phyloP scores from a whole-genome alignment of 2,329 filamentous ascomycete genomes.

The Phialophora expanda region DNA sequence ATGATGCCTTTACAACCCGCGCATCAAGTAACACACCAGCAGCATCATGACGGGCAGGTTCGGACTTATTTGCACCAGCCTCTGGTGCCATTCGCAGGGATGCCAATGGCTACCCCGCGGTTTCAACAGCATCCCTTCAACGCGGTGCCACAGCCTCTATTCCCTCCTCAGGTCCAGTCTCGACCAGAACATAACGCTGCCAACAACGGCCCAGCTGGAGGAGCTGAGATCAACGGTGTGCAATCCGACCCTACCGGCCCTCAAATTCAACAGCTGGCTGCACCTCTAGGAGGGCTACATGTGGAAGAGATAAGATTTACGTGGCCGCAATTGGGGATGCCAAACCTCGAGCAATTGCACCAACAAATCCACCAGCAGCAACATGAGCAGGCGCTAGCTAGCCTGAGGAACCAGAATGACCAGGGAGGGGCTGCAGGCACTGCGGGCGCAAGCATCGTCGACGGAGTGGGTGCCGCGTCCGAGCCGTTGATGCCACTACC shows the following conservation, averaged over 20 bases:
- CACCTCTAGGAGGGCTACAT: neutral
- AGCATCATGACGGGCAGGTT: conserved; percentile 8
- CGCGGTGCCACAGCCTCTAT: neutral
- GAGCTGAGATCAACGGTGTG: conserved; percentile 6
- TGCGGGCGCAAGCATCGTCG: neutral
- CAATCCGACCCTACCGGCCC: conserved; percentile 1
- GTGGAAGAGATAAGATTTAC: neutral
- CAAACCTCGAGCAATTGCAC: neutral
- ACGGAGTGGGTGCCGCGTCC: neutral
- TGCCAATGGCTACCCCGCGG: neutral
- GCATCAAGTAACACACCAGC: conserved; percentile 6
- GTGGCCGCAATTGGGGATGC: neutral
- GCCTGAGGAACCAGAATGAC: neutral
- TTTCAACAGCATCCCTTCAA: conserved; percentile 1
- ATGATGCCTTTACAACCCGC: conserved; percentile 52
- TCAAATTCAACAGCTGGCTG: conserved; percentile 7
- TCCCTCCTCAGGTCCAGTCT: neutral
- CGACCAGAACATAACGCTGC: neutral
- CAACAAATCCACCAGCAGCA: conserved; percentile 6
- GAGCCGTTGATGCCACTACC: neutral
- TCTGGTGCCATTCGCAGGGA: neutral
- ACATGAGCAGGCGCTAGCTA: neutral
- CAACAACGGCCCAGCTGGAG: conserved; percentile 11
- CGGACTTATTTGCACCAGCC: neutral
- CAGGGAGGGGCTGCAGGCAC: neutral